phyloP scores from a whole-genome alignment of 352 stramenopile genomes.

The Pythium guiyangense region DNA sequence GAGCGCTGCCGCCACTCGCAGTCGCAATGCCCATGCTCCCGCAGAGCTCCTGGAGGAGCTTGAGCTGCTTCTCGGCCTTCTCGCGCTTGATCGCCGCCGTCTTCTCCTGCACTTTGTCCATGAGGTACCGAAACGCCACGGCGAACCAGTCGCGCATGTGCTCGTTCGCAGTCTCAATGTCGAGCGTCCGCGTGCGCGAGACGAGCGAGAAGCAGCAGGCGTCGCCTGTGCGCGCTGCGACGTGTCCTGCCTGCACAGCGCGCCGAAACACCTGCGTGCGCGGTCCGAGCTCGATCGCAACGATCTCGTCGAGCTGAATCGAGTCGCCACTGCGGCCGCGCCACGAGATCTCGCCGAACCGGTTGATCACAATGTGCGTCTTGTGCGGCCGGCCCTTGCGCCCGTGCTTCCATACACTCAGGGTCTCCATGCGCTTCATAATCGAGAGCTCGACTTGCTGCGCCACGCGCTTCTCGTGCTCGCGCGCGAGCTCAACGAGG shows the following conservation, averaged over 20 bases:
- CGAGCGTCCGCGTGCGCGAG: conserved; percentile 52
- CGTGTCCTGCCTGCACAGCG: conserved; percentile 25
- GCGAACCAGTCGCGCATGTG: conserved; percentile 82
- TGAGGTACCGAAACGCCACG: conserved; percentile 79
- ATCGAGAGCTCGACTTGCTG: conserved; percentile 82
- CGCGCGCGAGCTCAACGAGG: conserved; percentile 61
- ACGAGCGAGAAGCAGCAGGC: conserved; percentile 71
- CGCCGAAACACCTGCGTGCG: conserved; percentile 65
- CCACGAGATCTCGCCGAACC: conserved; percentile 82
- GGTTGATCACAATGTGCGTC: conserved; percentile 77
- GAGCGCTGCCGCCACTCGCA: no score
- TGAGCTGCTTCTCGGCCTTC: conserved; percentile 71
- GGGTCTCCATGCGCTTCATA: conserved; percentile 78
- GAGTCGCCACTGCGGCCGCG: conserved; percentile 70
- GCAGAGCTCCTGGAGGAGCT: conserved; percentile 73
- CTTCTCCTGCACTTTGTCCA: conserved; percentile 85
- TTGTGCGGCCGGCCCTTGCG: conserved; percentile 76
- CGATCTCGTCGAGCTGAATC: conserved; percentile 73
- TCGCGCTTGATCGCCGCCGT: conserved; percentile 70
- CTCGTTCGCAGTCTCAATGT: conserved; percentile 73
- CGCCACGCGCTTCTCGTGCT: conserved; percentile 66
- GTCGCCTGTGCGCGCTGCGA: conserved; percentile 19
- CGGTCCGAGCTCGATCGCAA: conserved; percentile 45
- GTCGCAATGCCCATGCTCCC: conserved; percentile 16
- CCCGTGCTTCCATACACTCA: conserved; percentile 74